These are phyloP conservation scores for Marchantia paleacea DNA, from an alignment of 225 moss, liverwort and hornwort species.

Conservation along the genomic window DNA sequence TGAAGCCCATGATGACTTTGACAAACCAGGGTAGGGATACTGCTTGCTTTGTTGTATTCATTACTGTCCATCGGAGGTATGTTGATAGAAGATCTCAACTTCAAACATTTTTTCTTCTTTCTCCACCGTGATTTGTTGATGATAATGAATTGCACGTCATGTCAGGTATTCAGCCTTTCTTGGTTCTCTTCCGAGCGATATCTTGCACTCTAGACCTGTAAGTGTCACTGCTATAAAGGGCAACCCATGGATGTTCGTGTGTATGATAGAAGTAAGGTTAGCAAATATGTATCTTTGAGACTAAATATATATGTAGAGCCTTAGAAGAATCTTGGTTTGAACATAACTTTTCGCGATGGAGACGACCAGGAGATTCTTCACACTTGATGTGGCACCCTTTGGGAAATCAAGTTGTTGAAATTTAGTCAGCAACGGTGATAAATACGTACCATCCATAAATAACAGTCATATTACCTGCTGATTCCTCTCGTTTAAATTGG, in stretches of 20 bases:
- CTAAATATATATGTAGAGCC: too few relatives aligned
- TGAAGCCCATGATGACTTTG: neutral
- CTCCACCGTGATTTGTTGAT: neutral
- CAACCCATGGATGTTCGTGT: too few relatives aligned
- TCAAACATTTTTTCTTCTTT: neutral
- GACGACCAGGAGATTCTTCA: too few relatives aligned
- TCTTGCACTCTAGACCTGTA: conserved; percentile 37
- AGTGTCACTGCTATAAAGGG: conserved; percentile 7
- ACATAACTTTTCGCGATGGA: too few relatives aligned
- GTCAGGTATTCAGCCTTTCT: conserved; percentile 39
- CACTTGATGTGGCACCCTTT: too few relatives aligned
- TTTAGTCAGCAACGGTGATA: too few relatives aligned
- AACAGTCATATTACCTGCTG: neutral
- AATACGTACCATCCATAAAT: neutral
- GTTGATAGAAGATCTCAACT: neutral
- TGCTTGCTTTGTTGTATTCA: neutral
- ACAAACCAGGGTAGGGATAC: neutral
- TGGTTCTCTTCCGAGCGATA: conserved; percentile 40
- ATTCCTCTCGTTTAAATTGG: neutral
- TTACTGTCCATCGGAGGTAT: neutral
- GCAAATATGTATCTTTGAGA: too few relatives aligned
- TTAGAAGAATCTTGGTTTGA: too few relatives aligned
- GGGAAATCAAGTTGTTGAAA: too few relatives aligned
- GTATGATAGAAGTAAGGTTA: too few relatives aligned
- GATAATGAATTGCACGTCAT: neutral